A percentile compares a stretch with the other conserved stretches of the same genome.
Conservation (phyloP, 257 asterid species). For the Solanum chmielewskii region DNA sequence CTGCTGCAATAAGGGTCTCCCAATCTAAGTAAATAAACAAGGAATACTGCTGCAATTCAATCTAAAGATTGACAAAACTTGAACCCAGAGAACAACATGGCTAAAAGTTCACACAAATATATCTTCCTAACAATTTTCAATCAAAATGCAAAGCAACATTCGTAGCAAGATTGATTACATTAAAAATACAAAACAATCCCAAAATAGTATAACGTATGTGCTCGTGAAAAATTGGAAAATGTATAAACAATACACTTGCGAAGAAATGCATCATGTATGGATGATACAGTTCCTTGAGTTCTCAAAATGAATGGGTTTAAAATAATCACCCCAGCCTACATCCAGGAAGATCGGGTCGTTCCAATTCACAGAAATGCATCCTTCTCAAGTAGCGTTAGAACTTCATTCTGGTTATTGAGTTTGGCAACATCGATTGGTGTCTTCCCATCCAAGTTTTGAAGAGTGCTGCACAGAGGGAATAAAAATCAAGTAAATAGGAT, state of each 20-base stretch:
- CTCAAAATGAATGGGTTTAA: neutral
- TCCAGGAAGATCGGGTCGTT: neutral
- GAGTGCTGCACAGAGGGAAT: conserved; percentile 45
- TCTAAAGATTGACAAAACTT: neutral
- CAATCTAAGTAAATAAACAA: too few relatives aligned
- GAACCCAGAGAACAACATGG: neutral
- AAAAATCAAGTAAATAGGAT: neutral
- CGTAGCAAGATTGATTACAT: neutral
- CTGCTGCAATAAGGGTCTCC: too few relatives aligned
- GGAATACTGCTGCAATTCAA: too few relatives aligned
- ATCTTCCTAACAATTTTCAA: neutral
- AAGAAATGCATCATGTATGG: neutral
- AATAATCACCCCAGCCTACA: neutral
- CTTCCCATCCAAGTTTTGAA: conserved; percentile 92
- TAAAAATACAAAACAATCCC: neutral
- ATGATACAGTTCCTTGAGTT: neutral
- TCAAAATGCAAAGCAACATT: neutral
- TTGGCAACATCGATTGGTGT: conserved; percentile 96
- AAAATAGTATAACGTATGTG: neutral
- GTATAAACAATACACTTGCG: neutral
- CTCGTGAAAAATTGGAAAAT: neutral
- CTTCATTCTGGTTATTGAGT: conserved; percentile 77
- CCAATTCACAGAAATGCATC: conserved; percentile 68
- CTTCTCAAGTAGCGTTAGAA: conserved; percentile 80
- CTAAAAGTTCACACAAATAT: neutral